phyloP scores from a whole-genome alignment of 371 early-diverging fungal genomes.

The Mucor irregularis region DNA sequence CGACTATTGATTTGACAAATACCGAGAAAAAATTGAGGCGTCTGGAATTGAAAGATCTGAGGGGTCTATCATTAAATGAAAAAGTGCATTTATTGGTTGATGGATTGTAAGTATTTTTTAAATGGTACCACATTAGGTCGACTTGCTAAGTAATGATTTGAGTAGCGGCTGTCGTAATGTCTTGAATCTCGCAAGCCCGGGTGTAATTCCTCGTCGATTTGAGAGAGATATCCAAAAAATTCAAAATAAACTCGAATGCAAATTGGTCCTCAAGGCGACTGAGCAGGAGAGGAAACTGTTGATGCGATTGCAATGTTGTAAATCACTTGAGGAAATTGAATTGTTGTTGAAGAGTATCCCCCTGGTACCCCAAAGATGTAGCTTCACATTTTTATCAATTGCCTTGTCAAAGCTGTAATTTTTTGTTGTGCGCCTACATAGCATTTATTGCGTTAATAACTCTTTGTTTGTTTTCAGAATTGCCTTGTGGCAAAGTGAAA shows the following conservation, averaged over 20 bases:
- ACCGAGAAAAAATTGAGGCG: conserved; percentile 6
- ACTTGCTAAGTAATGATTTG: conserved; percentile 1
- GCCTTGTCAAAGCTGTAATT: conserved; percentile 14
- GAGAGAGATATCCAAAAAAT: conserved; percentile 7
- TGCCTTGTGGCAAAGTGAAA: conserved; percentile 14
- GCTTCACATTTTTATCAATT: conserved; percentile 10
- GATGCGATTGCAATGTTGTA: conserved; percentile 1
- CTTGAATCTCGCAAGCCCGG: conserved; percentile 3
- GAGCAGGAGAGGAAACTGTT: conserved; percentile 10
- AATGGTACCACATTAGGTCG: conserved; percentile 1
- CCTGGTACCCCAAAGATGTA: conserved; percentile 8
- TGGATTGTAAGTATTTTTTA: conserved; percentile 7
- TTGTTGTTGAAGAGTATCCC: conserved; percentile 11
- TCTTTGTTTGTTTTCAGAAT: conserved; percentile 9
- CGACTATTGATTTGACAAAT: neutral
- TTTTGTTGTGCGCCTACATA: conserved; percentile 9
- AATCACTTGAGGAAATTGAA: conserved; percentile 10
- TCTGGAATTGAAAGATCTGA: conserved; percentile 4
- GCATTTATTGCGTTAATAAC: conserved; percentile 1
- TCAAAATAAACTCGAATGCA: neutral
- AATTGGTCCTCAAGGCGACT: conserved; percentile 2
- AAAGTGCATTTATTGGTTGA: conserved; percentile 7
- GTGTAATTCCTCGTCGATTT: conserved; percentile 7
- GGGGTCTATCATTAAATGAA: conserved; percentile 4
- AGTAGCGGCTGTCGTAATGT: neutral